phyloP scores from a whole-genome alignment of 192 early-diverging fungal genomes.

The Chytriomyces sp. region DNA sequence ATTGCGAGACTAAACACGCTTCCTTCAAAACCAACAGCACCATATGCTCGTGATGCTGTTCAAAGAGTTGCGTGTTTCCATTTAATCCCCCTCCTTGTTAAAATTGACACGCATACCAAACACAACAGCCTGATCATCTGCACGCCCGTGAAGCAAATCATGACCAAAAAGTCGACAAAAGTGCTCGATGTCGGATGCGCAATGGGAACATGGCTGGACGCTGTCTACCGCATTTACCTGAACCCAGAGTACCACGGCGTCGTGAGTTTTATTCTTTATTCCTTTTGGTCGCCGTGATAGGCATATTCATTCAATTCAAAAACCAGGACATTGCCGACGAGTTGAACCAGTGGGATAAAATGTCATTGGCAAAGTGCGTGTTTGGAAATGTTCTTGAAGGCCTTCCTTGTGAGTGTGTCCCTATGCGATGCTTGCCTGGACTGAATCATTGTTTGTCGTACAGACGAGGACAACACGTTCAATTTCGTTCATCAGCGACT shows the following conservation, averaged over 20 bases:
- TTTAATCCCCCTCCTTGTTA: too few species aligned
- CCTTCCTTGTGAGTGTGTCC: slow-evolving; percentile 12
- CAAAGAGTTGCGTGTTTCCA: background rate
- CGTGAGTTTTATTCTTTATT: background rate
- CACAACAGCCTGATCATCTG: background rate
- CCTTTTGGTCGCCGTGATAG: too few species aligned
- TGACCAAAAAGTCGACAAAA: background rate
- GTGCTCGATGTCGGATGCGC: slow-evolving; percentile 33
- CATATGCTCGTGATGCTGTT: background rate
- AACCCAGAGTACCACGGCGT: slow-evolving; percentile 2
- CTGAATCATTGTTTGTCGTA: background rate
- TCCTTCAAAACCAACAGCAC: background rate
- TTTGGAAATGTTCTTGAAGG: slow-evolving; percentile 31
- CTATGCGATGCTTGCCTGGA: background rate
- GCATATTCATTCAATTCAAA: too few species aligned
- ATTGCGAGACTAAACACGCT: background rate
- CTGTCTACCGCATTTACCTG: background rate
- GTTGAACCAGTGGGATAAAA: background rate
- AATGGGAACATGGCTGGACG: slow-evolving; percentile 19
- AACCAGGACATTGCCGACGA: slow-evolving; percentile 16
- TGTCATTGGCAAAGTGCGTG: background rate
- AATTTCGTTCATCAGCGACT: slow-evolving; percentile 57
- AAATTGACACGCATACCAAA: too few species aligned
- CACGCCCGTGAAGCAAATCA: background rate
- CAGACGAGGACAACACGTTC: slow-evolving; percentile 52